Base-by-base conservation (phyloP, 2,329 filamentous ascomycete species). In the Ceratocystiopsis sp. region DNA sequence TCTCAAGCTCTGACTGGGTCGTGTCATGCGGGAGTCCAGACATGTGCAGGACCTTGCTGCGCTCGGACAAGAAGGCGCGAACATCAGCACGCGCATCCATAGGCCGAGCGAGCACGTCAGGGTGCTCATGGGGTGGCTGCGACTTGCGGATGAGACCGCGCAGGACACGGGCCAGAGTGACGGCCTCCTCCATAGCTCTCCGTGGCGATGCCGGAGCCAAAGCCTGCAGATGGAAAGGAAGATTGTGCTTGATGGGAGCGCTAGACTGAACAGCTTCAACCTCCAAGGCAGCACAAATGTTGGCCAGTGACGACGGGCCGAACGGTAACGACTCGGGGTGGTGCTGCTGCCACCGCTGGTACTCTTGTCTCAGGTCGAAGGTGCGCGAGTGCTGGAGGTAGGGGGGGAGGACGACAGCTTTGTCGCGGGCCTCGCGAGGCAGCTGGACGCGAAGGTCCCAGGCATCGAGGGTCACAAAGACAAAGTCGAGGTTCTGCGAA, bases 381-480 rank as follows among this genome's bases (percentile, higher is more conserved):
- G 89, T 94, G 48, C 91, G 80, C 35, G 91, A 95, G 68, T 98
- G 91, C 67, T 98, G 91, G 47, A 98, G 75, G 62, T 98, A 98
- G 11, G 89, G 83, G 18, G 91, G 91, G 34, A 98, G 75, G 42
- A 96, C 91, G 37, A 96, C 91, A 52, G 87, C 83, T 72, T 98
- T 98, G 68, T 98, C 91, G 55, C 91, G 84, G 57, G 91, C 91
- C 68, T 98, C 91, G 50, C 91, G 84, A 40, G 91, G 91, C 58
- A 98, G 75, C 70, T 98, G 91, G 46, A 98, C 91, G 53, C 91
- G 85, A 47, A 98, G 78, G 60, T 98, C 91, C 91, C 91, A 98
- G 38, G 89, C 87, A 63, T 96, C 93, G 55, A 98, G 78, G 37
- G 91, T 98, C 48, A 98, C 91, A 61, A 98, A 98, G 51, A 93